Evolutionary conservation across 352 stramenopile species (phyloP), one percentile per base, ranked within the genome.

Genomic region (Thraustochytrium striatum): DNA sequence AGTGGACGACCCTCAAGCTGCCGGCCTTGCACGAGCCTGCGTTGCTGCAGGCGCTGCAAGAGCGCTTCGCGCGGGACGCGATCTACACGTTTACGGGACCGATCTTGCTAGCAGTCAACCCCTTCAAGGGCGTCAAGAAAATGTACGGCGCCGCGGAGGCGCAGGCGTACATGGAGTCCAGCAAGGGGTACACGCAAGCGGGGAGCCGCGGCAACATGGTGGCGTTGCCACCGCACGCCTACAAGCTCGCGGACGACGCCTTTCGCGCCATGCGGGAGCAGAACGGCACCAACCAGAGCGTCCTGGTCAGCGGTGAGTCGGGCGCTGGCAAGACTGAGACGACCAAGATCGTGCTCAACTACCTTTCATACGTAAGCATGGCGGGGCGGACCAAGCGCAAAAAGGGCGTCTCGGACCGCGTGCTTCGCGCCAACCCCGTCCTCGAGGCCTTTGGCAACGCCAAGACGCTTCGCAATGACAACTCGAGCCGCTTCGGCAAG

Each of bases 361-460:
- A 97, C 83, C 83, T 98, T 32, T 92, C 94, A 3, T 96, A 89
- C 35, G 91, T 97, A 57, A 81, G 55, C n/a, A 38, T 9, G 1
- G 21, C 79, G 2, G 58, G 70, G 16, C n/a, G n/a, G n/a, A 19
- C 16, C 19, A 68, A 72, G 41, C 62, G 70, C 38, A 81, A 79
- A 30, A 53, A 21, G 19, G 53, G 75, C 8, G 73, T 72, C 61
- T 61, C 72, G 44, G 61, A 79, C 8, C 44, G 73, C 53, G 92
- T 99, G 50, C 87, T 99, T 41, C 96, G 92, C 52, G 97, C 94
- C 7, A 99, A 99, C 85, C 96, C 96, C 47, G 94, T 99, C 59
- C 87, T 99, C 19, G 96, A 99, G 85, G 93, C 93, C 1, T 99
- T 99, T 86, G 96, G 96, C 80, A 99, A 99, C 83, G 95, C 95